Evolutionary conservation across 2,329 filamentous ascomycete genomes (phyloP).

Genomic region (Stagonosporopsis chrysanthemi): DNA sequence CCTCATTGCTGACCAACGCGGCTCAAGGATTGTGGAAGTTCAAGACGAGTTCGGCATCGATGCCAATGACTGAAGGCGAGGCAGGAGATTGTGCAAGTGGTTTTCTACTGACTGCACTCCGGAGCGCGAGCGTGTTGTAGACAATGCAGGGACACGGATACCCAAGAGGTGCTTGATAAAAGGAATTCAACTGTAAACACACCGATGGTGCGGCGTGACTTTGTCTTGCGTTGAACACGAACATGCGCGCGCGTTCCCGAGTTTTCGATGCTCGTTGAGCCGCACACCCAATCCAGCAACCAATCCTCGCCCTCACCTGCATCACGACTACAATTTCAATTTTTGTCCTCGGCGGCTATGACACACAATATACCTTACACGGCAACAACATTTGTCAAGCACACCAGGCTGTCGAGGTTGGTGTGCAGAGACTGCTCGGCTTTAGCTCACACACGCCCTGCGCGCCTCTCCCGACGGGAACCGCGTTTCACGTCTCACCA

Average conservation of each 20-base stretch:
- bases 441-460: slow-evolving; percentile 8
- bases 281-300: slow-evolving; percentile 15
- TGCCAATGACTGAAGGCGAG: slow-evolving; percentile 51
- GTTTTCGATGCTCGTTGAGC: slow-evolving; percentile 20
- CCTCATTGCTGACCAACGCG: slow-evolving; percentile 70
- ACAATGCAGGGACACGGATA: background rate
- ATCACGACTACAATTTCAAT: slow-evolving; percentile 23
- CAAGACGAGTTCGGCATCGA: slow-evolving; percentile 58
- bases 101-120: background rate
- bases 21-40: slow-evolving; percentile 60
- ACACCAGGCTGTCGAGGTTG: slow-evolving; percentile 2
- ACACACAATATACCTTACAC: slow-evolving; percentile 35
- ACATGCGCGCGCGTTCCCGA: slow-evolving; percentile 18
- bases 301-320: slow-evolving; percentile 19
- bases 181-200: background rate
- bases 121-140: background rate
- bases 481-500: slow-evolving; percentile 15
- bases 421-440: slow-evolving; percentile 21
- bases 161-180: background rate
- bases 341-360: slow-evolving; percentile 25
- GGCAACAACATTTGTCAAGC: slow-evolving; percentile 33
- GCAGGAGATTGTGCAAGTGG: background rate
- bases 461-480: slow-evolving; percentile 6
- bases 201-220: background rate
- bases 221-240: slow-evolving; percentile 4